These are phyloP conservation scores for Colletotrichum brevisporum DNA, from an alignment of 2,329 filamentous ascomycete genomes.

Conservation along the genomic window DNA sequence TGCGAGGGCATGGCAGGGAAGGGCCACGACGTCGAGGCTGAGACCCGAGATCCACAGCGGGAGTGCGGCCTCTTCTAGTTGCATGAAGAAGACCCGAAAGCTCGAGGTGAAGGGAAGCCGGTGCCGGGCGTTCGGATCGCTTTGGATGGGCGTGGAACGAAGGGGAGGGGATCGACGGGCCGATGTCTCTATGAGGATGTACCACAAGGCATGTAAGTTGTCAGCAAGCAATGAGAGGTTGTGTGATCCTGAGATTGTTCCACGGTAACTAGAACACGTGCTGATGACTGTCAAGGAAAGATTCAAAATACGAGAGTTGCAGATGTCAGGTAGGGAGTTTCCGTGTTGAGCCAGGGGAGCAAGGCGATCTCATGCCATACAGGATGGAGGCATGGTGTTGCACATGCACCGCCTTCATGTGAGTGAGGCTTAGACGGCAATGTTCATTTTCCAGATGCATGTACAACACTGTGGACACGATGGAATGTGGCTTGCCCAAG, in stretches of 20 bases:
- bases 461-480: not conserved
- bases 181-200: too few species aligned
- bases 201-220: too few species aligned
- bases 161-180: not conserved
- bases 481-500: not conserved
- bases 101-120: constrained; percentile 7
- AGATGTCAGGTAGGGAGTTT: not conserved
- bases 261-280: not conserved
- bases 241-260: too few species aligned
- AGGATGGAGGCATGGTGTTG: too few species aligned
- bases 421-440: not conserved
- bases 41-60: constrained; percentile 5
- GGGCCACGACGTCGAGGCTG: not conserved
- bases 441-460: too few species aligned
- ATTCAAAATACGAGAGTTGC: not conserved
- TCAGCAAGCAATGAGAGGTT: too few species aligned
- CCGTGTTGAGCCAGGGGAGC: not conserved
- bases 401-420: constrained; percentile 3
- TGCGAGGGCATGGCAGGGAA: constrained; percentile 10
- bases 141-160: not conserved
- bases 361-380: not conserved
- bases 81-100: not conserved
- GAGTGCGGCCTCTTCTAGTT: not conserved
- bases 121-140: constrained; percentile 11
- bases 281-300: not conserved